phyloP scores from a whole-genome alignment of 108 stramenopile species.

The Nannochloropsis gaditana region DNA sequence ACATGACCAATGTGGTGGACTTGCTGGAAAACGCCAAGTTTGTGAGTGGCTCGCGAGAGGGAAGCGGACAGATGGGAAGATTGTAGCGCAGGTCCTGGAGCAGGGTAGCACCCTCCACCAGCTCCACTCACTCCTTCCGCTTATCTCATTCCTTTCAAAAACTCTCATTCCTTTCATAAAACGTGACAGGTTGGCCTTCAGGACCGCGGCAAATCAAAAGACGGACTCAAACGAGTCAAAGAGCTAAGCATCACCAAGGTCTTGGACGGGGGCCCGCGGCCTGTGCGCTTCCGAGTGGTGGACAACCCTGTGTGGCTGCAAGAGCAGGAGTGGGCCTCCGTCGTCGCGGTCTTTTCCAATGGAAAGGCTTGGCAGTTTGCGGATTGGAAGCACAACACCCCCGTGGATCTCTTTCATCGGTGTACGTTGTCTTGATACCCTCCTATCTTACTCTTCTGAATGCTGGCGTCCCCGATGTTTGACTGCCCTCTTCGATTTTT shows the following conservation, averaged over 20 bases:
- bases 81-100: no score
- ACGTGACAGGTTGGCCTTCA: not conserved
- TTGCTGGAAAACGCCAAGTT: not conserved
- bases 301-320: constrained; percentile 15
- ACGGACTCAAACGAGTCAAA: not conserved
- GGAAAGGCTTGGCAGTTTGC: constrained; percentile 20
- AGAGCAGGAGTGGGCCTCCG: constrained; percentile 9
- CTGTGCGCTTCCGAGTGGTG: not conserved
- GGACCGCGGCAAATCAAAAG: constrained; percentile 10
- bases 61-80: no score
- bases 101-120: no score
- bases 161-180: no score
- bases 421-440: not conserved
- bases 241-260: not conserved
- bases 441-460: no score
- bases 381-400: constrained; percentile 21
- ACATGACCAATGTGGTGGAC: not conserved
- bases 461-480: no score
- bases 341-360: constrained; percentile 21
- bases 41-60: not conserved
- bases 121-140: not conserved
- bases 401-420: constrained; percentile 21
- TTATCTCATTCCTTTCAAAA: not conserved
- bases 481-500: no score
- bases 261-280: not conserved